These are phyloP conservation scores for Canna indica DNA, from an alignment of 176 grass and related monocot genomes.

Conservation along the genomic window DNA sequence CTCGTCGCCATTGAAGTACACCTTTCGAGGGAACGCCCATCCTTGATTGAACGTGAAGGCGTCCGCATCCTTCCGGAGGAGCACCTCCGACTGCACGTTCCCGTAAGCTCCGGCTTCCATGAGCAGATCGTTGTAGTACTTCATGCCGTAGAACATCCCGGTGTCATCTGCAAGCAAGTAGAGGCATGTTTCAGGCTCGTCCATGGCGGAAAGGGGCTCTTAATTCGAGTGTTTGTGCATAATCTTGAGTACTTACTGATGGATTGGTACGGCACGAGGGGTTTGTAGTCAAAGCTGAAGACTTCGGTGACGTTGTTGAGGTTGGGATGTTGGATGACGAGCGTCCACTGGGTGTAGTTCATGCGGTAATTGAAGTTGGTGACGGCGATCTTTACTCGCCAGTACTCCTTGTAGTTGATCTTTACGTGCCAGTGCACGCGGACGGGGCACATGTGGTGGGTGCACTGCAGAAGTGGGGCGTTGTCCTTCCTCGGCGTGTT, in stretches of 20 bases:
- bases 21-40: constrained; percentile 21
- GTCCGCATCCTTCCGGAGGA: constrained; percentile 4
- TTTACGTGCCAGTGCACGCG: constrained; percentile 24
- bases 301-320: constrained; percentile 18
- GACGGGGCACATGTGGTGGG: constrained; percentile 19
- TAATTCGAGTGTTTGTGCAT: background rate
- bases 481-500: background rate
- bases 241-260: constrained; percentile 1
- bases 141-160: constrained; percentile 16
- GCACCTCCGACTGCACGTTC: constrained; percentile 21
- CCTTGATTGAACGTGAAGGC: constrained; percentile 22
- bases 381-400: constrained; percentile 13
- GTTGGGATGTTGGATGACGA: constrained; percentile 14
- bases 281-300: constrained; percentile 24
- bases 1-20: constrained; percentile 23
- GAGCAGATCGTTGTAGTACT: constrained; percentile 23
- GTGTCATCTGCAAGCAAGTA: constrained; percentile 10
- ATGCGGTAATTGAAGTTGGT: constrained; percentile 21
- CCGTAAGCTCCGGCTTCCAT: constrained; percentile 13
- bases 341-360: constrained; percentile 24
- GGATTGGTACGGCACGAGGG: background rate
- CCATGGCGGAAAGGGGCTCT: background rate
- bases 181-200: background rate
- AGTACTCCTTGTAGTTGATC: constrained; percentile 25
- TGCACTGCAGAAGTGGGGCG: constrained; percentile 5